Percentiles rank a stretch among this genome's conserved stretches.
Evolutionary conservation across 148 eudicot genomes (phyloP).

Genomic region (Linanthus parryae): DNA sequence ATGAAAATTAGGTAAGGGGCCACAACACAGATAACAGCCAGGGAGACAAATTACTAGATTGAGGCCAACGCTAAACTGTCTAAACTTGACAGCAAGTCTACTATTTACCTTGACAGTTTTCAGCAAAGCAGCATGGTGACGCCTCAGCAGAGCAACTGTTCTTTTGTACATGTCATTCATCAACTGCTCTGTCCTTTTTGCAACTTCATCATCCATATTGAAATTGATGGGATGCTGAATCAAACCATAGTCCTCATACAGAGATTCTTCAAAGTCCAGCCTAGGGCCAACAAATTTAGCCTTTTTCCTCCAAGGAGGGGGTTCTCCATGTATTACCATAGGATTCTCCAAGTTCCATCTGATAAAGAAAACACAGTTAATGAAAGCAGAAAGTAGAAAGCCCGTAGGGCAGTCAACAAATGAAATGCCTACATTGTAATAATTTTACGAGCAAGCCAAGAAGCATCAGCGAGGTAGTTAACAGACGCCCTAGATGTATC

Average conservation of each 20-base stretch:
- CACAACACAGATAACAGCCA: no score
- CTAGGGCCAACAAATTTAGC: constrained; percentile 73
- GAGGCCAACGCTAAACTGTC: no score
- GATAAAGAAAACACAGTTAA: not conserved
- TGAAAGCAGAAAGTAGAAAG: not conserved
- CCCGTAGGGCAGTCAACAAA: not conserved
- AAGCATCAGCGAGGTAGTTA: constrained; percentile 89
- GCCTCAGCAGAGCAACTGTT: constrained; percentile 53
- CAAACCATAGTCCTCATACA: constrained; percentile 59
- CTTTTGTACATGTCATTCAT: constrained; percentile 55
- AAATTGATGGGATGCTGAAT: constrained; percentile 65
- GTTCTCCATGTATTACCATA: constrained; percentile 82
- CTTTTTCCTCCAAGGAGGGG: constrained; percentile 70
- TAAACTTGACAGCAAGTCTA: no score
- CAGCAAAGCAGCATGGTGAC: constrained; percentile 74
- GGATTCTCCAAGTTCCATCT: constrained; percentile 95
- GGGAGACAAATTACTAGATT: no score
- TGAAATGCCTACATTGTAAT: constrained; percentile 53
- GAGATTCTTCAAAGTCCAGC: constrained; percentile 81
- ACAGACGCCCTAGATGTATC: constrained; percentile 89
- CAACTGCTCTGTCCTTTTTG: constrained; percentile 64
- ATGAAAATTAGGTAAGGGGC: no score
- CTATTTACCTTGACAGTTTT: constrained; percentile 72
- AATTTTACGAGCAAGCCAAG: constrained; percentile 96
- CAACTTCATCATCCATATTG: constrained; percentile 67